phyloP scores from a whole-genome alignment of 2,329 filamentous ascomycete species.

The Alternaria dauci region DNA sequence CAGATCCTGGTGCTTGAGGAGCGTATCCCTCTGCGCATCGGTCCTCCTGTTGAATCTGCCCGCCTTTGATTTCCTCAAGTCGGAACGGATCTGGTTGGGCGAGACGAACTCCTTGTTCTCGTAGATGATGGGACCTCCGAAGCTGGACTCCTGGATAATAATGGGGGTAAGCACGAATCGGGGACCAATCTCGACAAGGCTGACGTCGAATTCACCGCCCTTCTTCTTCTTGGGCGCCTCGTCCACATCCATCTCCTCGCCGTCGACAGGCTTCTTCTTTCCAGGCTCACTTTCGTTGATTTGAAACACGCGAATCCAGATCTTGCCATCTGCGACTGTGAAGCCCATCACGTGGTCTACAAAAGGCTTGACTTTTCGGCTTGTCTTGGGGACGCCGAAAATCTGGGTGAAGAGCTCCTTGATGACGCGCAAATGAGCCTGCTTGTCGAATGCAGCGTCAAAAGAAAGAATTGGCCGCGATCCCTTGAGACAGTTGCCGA shows the following conservation, averaged over 20 bases:
- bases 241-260: constrained; percentile 51
- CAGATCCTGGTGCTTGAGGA: constrained; percentile 77
- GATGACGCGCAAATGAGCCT: constrained; percentile 81
- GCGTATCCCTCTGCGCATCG: constrained; percentile 75
- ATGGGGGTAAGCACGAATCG: constrained; percentile 93
- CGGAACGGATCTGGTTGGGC: constrained; percentile 90
- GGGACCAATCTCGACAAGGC: constrained; percentile 90
- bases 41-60: constrained; percentile 78
- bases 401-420: constrained; percentile 90
- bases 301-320: constrained; percentile 96
- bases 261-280: constrained; percentile 52
- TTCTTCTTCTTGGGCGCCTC: constrained; percentile 53
- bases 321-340: constrained; percentile 88
- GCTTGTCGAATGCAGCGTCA: constrained; percentile 82
- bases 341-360: constrained; percentile 95
- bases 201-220: constrained; percentile 75
- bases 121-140: constrained; percentile 95
- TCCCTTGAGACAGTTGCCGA: constrained; percentile 94
- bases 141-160: constrained; percentile 92
- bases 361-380: constrained; percentile 92
- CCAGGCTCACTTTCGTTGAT: constrained; percentile 81
- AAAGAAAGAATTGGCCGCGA: constrained; percentile 91
- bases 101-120: constrained; percentile 98
- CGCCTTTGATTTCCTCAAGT: constrained; percentile 79
- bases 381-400: constrained; percentile 89